phyloP scores from a whole-genome alignment of 768 basidiomycete genomes.

The Amanita pseudoporphyria region DNA sequence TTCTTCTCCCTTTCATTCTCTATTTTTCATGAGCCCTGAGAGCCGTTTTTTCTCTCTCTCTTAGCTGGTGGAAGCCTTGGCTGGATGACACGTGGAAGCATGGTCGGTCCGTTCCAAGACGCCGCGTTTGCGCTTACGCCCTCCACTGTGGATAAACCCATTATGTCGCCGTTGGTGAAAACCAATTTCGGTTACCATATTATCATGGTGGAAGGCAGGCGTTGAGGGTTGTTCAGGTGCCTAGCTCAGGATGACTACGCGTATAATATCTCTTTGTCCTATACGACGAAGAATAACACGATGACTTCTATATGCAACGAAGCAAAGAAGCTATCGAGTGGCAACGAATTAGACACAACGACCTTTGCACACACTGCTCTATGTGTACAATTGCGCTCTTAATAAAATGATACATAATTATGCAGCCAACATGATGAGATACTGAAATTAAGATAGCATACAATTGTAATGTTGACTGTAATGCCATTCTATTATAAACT shows the following conservation, averaged over 20 bases:
- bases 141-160: conserved; percentile 74
- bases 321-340: too few relatives aligned
- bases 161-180: conserved; percentile 64
- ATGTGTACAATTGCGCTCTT: too few relatives aligned
- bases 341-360: too few relatives aligned
- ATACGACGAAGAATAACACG: too few relatives aligned
- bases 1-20: not conserved
- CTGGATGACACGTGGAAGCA: conserved; percentile 81
- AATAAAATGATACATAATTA: not conserved
- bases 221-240: conserved; percentile 25
- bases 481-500: not conserved
- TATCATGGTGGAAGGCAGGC: conserved; percentile 85
- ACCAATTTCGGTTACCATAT: conserved; percentile 83
- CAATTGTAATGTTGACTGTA: not conserved
- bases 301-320: too few relatives aligned
- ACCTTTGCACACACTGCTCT: too few relatives aligned
- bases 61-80: conserved; percentile 84
- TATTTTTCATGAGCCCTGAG: not conserved
- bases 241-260: too few relatives aligned
- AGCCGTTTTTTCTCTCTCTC: not conserved
- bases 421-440: not conserved
- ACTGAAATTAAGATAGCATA: conserved; percentile 1
- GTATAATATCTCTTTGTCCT: too few relatives aligned
- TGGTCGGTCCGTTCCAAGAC: conserved; percentile 86
- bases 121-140: conserved; percentile 77